Base-by-base conservation (phyloP, 2,329 filamentous ascomycete genomes). In the Zymoseptoria passerinii region DNA sequence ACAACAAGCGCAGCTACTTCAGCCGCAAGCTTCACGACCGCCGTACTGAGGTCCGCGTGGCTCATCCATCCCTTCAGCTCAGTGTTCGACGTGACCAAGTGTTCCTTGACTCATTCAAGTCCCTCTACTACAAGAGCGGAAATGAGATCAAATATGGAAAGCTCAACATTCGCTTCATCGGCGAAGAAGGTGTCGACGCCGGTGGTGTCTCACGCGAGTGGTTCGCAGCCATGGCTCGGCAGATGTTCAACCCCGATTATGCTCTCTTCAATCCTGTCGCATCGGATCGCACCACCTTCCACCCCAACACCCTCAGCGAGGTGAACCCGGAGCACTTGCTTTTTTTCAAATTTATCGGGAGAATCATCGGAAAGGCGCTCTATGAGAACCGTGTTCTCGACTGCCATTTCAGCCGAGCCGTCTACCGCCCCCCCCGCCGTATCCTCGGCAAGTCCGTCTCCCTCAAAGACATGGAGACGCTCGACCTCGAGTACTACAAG, bases 101-200 rank as follows among this genome's bases (percentile, higher is more conserved):
- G 54, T 99, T 99, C 86, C 84, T 96, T 65, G 94, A 99, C 74
- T 99, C 94, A 0, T 99, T 95, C 84, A 94, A 92, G 74, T 91
- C 89, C n/a, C 82, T 99, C 50, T 96, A 96, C 76, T 99, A 94
- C 85, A 97, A 97, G 80, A 84, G 81, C 48, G 90, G 90, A 27
- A 91, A 96, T 63, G 95, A 99, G 76, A 95, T 99, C 85, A 99
- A 99, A 76, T 96, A 95, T 72, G 94, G 95, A 68, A 99, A 99
- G 76, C 84, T 99, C 63, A 99, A 92, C 73, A 95, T 99, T 67
- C 87, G 92, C 56, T 99, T 99, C 83, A 89, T 94, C 67, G 91
- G 91, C 35, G 94, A 99, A 76, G 94, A 99, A 73, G 94, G 95
- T 74, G 91, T 99, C 49, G 95, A 99, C 75, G 94, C 94, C 56